phyloP scores from a whole-genome alignment of 257 asterid species.

The Anisodus tanguticus region DNA sequence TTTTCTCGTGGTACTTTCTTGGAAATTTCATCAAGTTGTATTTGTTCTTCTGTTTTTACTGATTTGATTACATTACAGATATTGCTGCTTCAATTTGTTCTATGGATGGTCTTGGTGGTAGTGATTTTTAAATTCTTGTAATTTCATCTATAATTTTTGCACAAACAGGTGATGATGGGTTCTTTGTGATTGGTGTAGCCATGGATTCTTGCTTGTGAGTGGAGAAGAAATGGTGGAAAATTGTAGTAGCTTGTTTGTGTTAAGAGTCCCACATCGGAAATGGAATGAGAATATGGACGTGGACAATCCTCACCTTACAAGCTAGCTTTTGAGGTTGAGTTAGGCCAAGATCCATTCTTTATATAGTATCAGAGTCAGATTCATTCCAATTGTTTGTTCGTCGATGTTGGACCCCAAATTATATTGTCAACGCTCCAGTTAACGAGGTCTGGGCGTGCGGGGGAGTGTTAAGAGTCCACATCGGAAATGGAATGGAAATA shows the following conservation, averaged over 20 bases:
- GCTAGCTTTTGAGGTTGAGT: no score
- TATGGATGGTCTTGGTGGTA: constrained; percentile 69
- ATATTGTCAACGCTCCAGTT: no score
- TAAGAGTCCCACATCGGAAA: no score
- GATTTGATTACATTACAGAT: constrained; percentile 52
- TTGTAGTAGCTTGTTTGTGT: not conserved
- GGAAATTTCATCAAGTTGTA: constrained; percentile 57
- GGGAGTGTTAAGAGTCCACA: no score
- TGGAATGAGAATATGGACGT: no score
- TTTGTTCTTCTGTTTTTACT: constrained; percentile 50
- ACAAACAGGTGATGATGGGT: constrained; percentile 38
- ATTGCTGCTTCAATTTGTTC: constrained; percentile 69
- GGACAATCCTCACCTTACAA: no score
- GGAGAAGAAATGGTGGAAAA: not conserved
- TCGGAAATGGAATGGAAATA: no score
- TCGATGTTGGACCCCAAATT: no score
- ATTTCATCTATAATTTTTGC: constrained; percentile 61
- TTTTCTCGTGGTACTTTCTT: constrained; percentile 37
- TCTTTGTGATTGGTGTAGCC: constrained; percentile 34
- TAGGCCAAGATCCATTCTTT: no score
- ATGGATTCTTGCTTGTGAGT: not conserved
- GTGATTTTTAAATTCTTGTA: constrained; percentile 59
- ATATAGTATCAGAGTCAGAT: no score
- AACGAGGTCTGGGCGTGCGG: no score
- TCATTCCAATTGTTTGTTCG: no score